phyloP scores from a whole-genome alignment of 2,329 filamentous ascomycete species.

The Penicillium decumbens region DNA sequence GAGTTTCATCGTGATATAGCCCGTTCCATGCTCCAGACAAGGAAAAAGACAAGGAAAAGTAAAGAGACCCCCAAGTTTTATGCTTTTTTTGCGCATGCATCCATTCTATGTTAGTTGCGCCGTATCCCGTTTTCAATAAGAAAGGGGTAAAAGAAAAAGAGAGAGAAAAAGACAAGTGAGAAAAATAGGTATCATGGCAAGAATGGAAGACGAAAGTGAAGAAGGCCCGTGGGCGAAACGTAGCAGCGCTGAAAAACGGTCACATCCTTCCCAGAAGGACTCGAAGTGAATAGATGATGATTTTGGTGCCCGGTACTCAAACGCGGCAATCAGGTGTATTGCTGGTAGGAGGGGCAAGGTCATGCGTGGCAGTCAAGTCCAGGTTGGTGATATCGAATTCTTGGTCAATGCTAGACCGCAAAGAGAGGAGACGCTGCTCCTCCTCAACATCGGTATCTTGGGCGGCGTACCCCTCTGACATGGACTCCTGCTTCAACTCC shows the following conservation, averaged over 20 bases:
- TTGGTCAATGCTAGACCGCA: conserved; percentile 33
- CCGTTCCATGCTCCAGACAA: conserved; percentile 27
- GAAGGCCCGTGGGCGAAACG: not conserved
- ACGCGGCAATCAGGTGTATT: conserved; percentile 4
- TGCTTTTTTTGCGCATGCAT: conserved; percentile 34
- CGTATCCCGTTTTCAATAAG: conserved; percentile 21
- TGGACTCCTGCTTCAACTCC: conserved; percentile 23
- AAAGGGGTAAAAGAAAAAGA: conserved; percentile 11
- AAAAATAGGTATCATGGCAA: conserved; percentile 21
- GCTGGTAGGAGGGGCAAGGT: conserved; percentile 6
- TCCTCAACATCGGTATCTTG: conserved; percentile 25
- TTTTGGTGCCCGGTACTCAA: conserved; percentile 2
- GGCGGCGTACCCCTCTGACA: conserved; percentile 21
- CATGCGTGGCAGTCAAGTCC: conserved; percentile 17
- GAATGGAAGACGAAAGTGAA: conserved; percentile 8
- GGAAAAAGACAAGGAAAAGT: conserved; percentile 17
- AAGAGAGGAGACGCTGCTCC: conserved; percentile 35
- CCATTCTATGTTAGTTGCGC: conserved; percentile 36
- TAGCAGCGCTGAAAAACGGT: conserved; percentile 6
- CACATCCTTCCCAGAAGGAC: conserved; percentile 18
- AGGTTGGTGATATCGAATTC: conserved; percentile 29
- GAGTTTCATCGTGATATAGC: conserved; percentile 28
- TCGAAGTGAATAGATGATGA: conserved; percentile 1
- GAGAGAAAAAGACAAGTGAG: conserved; percentile 6
- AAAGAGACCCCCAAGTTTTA: conserved; percentile 20